These are phyloP conservation scores for Wickerhamomyces bovis DNA, from an alignment of 805 yeast species.

Conservation along the genomic window DNA sequence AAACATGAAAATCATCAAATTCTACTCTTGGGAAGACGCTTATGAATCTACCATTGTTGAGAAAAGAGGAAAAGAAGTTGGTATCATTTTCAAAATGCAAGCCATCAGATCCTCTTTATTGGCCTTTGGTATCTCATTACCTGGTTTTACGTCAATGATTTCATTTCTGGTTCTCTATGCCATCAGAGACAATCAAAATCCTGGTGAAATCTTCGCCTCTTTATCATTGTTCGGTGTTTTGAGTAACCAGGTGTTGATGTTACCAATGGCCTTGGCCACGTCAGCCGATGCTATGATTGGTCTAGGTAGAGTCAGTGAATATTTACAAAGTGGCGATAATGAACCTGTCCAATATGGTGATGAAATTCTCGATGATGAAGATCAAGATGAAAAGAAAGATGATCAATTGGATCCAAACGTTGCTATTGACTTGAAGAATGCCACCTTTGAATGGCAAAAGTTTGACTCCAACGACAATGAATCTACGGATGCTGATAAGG, in stretches of 20 bases:
- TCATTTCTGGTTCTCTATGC: slow-evolving; percentile 39
- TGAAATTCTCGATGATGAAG: slow-evolving; percentile 32
- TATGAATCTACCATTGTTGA: slow-evolving; percentile 48
- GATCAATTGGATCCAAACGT: slow-evolving; percentile 20
- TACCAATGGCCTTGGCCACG: slow-evolving; percentile 66
- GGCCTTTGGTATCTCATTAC: slow-evolving; percentile 45
- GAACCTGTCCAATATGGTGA: slow-evolving; percentile 32
- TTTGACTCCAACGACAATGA: slow-evolving; percentile 29
- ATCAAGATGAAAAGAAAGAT: slow-evolving; percentile 29
- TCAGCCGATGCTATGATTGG: slow-evolving; percentile 65
- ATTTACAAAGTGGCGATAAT: slow-evolving; percentile 39
- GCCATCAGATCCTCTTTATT: slow-evolving; percentile 46
- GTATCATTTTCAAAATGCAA: slow-evolving; percentile 50
- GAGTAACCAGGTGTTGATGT: slow-evolving; percentile 55
- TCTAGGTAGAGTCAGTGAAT: slow-evolving; percentile 48
- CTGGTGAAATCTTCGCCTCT: slow-evolving; percentile 67
- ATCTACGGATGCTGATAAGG: slow-evolving; percentile 1
- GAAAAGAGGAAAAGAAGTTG: slow-evolving; percentile 54
- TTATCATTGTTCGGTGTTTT: slow-evolving; percentile 60
- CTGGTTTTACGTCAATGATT: slow-evolving; percentile 52
- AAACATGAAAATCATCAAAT: slow-evolving; percentile 67
- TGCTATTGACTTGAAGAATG: slow-evolving; percentile 48
- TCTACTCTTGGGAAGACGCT: slow-evolving; percentile 83
- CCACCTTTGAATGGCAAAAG: slow-evolving; percentile 63
- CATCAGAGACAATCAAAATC: slow-evolving; percentile 32